Percentiles rank a stretch among this genome's conserved stretches.
Conservation (phyloP, 2,329 filamentous ascomycete genomes). For the Mollisia scopiformis region DNA sequence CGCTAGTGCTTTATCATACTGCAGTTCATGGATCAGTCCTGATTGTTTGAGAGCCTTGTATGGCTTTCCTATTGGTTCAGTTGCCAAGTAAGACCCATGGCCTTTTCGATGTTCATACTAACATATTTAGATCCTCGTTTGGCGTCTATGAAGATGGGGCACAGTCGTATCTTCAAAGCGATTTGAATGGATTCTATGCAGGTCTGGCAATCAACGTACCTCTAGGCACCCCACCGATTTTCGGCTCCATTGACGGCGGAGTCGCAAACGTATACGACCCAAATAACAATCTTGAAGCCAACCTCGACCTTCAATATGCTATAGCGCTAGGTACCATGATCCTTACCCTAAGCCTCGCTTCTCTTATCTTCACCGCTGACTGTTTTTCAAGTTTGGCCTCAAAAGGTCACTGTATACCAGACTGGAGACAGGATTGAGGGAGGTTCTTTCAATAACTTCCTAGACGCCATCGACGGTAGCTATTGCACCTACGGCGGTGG, state of each 20-base stretch:
- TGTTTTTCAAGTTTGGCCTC: slow-evolving; percentile 46
- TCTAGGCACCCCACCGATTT: slow-evolving; percentile 43
- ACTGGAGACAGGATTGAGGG: slow-evolving; percentile 35
- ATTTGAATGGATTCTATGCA: slow-evolving; percentile 43
- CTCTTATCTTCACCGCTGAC: background rate
- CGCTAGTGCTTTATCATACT: background rate
- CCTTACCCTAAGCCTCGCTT: too few relatives aligned
- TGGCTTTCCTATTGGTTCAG: slow-evolving; percentile 7
- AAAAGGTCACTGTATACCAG: slow-evolving; percentile 51
- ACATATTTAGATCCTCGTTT: too few relatives aligned
- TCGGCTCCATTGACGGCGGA: slow-evolving; percentile 41
- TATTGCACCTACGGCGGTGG: slow-evolving; percentile 14
- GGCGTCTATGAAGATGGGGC: slow-evolving; percentile 37
- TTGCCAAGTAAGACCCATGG: slow-evolving; percentile 42
- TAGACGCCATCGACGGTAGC: slow-evolving; percentile 42
- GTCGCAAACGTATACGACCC: slow-evolving; percentile 37
- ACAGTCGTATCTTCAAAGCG: slow-evolving; percentile 44
- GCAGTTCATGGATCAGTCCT: slow-evolving; percentile 1
- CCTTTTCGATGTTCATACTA: too few relatives aligned
- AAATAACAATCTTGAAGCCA: background rate
- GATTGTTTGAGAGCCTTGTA: slow-evolving; percentile 8
- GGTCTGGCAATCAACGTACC: slow-evolving; percentile 42
- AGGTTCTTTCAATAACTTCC: slow-evolving; percentile 24
- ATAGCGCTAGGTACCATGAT: slow-evolving; percentile 41
- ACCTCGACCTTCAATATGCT: slow-evolving; percentile 51